Base-by-base conservation (phyloP, 441 rosid genomes). In the Adansonia madagascariensis region DNA sequence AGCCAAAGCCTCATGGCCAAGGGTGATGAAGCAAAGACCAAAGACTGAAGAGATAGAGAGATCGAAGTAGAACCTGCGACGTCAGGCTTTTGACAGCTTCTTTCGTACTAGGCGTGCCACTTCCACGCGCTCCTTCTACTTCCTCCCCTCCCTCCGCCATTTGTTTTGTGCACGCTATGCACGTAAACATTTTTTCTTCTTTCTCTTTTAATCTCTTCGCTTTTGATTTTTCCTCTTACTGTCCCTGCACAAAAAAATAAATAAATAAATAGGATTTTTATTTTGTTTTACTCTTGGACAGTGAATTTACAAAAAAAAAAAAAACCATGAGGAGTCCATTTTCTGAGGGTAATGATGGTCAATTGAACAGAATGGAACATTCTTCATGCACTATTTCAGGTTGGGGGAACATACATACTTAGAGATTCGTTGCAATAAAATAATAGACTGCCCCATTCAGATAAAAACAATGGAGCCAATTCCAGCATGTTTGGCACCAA, bases 31-130 rank as follows among this genome's bases (percentile, higher is more conserved):
- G 17, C 12, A 75, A 64, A 64, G 72, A 57, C 47, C 63, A 65
- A 72, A 61, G 66, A 35, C 41, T 75, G 83, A 73, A 61, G 27
- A 57, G 47, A 44, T 17, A 47, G 35, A 50, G 57, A 24, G 52
- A 12, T 50, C n/a, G 24, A 63, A 17, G 46, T 20, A 15, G 78
- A 63, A 96, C 99, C 98, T 96, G 99, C 56, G 95, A 72, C 70
- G 99, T 96, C 78, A 96, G 93, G 97, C 98, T 91, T 88, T 92
- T 96, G 94, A 94, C 99, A 91, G 98, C 94, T 84, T 96, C 99
- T 84, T 90, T 96, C 6, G 97, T 85, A 77, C 85, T 89, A 35
- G 97, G 97, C 74, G 97, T 89, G 44, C 85, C 83, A 86, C 88
- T 87, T 4, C 97, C 98, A 87, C 98, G 93, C 89, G 92, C 89